Base-by-base conservation (phyloP, 805 yeast genomes). In the Saccharomycopsis babjevae region DNA sequence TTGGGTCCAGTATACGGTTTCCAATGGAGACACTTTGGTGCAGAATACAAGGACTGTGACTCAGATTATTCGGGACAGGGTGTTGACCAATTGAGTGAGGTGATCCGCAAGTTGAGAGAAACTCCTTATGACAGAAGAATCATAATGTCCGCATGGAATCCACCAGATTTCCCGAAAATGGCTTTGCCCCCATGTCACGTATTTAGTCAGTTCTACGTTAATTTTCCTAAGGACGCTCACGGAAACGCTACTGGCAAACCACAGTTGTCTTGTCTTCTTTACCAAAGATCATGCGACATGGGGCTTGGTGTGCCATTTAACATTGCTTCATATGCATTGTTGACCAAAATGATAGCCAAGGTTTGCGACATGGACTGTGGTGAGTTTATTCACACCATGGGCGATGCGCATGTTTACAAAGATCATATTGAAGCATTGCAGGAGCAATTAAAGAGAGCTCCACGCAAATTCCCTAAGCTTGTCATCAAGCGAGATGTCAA, bases 21-120 rank as follows among this genome's bases (percentile, higher is more conserved):
- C 75, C 99, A 94, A 73, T 94, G 99, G 99, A 84, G 99, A 68
- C 99, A 94, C 73, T 94, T 94, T 72, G 99, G 99, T 54, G 99
- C 99, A 5, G 84, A 88, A 66, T 94, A 94, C 71, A 77, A 69
- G 38, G 91, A 90, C 59, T 89, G 97, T 69, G 91, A 93, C 62
- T 79, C 92, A 2, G 96, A 94, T 70, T 94, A 94, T 70, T 70
- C 86, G 0, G 93, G 91, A 3, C 79, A 89, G 71, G 99, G 99
- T 13, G 86, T 83, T 61, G 99, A 94, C 71, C 99, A 94, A 75
- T 77, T 94, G 42, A 81, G 83, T 7, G 86, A 88, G 55, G 83
- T 94, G 39, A 89, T 94, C 56, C 76, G 86, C 56, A 89, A 86
- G 65, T 76, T 94, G 66, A 90, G 86, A 68, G 88, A 83, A 6